Evolutionary conservation across 805 yeast species (phyloP).

Genomic region (Hanseniaspora pseudoguilliermondii): DNA sequence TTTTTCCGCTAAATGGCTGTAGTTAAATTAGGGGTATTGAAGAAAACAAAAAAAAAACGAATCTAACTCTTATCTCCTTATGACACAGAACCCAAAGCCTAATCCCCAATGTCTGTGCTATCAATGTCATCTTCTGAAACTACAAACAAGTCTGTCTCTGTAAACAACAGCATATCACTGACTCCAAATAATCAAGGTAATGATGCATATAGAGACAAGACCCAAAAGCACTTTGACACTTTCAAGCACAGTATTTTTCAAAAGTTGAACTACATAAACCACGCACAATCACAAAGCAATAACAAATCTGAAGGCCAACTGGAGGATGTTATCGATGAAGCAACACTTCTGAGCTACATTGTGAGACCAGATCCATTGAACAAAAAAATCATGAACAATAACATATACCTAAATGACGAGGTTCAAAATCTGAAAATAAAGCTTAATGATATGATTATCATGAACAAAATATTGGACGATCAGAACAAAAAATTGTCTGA

Average conservation of each 20-base stretch:
- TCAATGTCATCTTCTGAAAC: conserved; percentile 1
- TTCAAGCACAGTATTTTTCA: conserved; percentile 8
- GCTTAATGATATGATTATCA: conserved; percentile 14
- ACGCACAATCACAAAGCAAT: not conserved
- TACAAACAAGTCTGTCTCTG: not conserved
- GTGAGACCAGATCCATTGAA: conserved; percentile 3
- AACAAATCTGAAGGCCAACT: not conserved
- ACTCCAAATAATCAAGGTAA: not conserved
- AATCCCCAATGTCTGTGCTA: conserved; percentile 1
- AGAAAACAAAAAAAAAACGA: not conserved
- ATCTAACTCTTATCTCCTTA: not conserved
- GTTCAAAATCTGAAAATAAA: conserved; percentile 16
- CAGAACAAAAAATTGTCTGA: conserved; percentile 7
- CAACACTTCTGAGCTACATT: not conserved
- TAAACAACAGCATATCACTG: not conserved
- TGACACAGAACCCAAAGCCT: not conserved
- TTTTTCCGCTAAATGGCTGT: not conserved
- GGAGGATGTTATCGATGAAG: not conserved
- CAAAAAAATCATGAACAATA: not conserved
- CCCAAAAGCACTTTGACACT: conserved; percentile 5
- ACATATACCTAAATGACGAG: not conserved
- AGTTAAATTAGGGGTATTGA: not conserved
- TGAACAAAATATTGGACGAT: conserved; percentile 5
- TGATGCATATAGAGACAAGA: not conserved
- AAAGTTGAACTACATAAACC: not conserved